Conservation (phyloP, 1,139 yeast species). For the Arxiozyma bovina region DNA sequence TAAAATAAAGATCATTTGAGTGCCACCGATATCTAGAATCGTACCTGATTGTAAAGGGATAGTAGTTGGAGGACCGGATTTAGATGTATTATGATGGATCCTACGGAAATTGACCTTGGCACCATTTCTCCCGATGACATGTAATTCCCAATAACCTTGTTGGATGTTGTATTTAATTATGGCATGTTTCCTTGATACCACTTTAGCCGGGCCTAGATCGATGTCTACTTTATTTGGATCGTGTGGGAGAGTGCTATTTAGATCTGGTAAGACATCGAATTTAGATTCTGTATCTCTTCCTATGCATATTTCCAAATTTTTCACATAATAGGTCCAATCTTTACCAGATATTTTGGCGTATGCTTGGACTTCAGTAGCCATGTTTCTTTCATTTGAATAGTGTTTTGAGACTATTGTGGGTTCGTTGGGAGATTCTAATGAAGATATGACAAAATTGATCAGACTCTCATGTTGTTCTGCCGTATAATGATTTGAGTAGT, state of each 20-base stretch:
- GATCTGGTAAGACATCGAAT: constrained; percentile 14
- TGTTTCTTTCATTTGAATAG: constrained; percentile 59
- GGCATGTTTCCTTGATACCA: constrained; percentile 87
- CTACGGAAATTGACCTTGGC: constrained; percentile 74
- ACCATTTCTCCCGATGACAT: constrained; percentile 82
- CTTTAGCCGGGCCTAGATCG: constrained; percentile 94
- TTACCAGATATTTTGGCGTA: constrained; percentile 93
- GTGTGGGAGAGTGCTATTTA: constrained; percentile 8
- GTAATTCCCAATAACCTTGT: constrained; percentile 75
- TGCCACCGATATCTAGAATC: constrained; percentile 87
- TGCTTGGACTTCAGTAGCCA: constrained; percentile 84
- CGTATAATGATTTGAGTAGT: constrained; percentile 1
- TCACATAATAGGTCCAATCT: constrained; percentile 90
- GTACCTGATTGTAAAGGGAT: constrained; percentile 73
- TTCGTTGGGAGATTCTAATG: constrained; percentile 38
- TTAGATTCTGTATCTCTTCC: constrained; percentile 70
- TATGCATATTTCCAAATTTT: constrained; percentile 63
- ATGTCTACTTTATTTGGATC: constrained; percentile 48
- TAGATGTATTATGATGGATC: constrained; percentile 31
- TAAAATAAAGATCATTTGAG: constrained; percentile 96
- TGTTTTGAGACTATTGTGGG: constrained; percentile 40
- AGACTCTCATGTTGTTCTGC: constrained; percentile 30
- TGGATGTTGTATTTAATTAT: constrained; percentile 67
- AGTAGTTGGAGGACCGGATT: constrained; percentile 34
- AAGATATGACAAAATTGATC: constrained; percentile 39